Evolutionary conservation across 2,329 filamentous ascomycete species (phyloP).

Genomic region (Fusarium buharicum): DNA sequence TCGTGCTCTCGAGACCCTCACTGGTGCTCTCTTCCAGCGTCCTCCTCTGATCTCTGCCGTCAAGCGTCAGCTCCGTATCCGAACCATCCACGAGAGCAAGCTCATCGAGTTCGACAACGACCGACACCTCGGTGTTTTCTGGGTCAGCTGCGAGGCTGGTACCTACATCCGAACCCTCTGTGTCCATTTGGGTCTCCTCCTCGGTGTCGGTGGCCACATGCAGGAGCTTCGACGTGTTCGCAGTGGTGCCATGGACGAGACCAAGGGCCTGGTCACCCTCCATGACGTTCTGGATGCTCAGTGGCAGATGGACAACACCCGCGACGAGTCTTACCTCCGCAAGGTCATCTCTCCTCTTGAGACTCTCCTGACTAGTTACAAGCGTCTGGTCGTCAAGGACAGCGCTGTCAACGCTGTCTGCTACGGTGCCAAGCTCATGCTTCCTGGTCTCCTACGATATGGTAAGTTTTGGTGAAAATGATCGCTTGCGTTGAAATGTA

Average conservation of each 20-base stretch:
- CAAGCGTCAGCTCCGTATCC: conserved; percentile 97
- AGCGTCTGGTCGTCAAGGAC: conserved; percentile 95
- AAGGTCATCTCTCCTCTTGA: conserved; percentile 92
- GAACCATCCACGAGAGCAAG: conserved; percentile 98
- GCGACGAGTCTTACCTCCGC: conserved; percentile 92
- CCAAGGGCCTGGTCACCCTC: conserved; percentile 87
- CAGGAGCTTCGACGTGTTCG: conserved; percentile 95
- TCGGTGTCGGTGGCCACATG: conserved; percentile 94
- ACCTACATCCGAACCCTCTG: conserved; percentile 99
- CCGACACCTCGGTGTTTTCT: conserved; percentile 96
- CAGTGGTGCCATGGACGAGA: conserved; percentile 94
- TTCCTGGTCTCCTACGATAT: conserved; percentile 93
- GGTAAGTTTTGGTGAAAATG: conserved; percentile 62
- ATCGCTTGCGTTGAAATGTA: conserved; percentile 17
- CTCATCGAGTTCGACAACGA: conserved; percentile 98
- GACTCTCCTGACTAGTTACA: conserved; percentile 90
- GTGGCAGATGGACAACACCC: conserved; percentile 94
- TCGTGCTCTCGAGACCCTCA: conserved; percentile 93
- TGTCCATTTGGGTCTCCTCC: conserved; percentile 83
- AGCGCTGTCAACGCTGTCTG: conserved; percentile 89
- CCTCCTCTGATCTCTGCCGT: conserved; percentile 97
- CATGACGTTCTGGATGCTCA: conserved; percentile 91
- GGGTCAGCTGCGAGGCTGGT: conserved; percentile 97
- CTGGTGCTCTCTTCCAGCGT: conserved; percentile 90
- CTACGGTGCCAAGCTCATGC: conserved; percentile 99